A percentile compares a stretch with the other conserved stretches of the same genome.
These are phyloP conservation scores for Ambrosiella beaveri DNA, from an alignment of 2,329 filamentous ascomycete genomes.

Conservation along the genomic window DNA sequence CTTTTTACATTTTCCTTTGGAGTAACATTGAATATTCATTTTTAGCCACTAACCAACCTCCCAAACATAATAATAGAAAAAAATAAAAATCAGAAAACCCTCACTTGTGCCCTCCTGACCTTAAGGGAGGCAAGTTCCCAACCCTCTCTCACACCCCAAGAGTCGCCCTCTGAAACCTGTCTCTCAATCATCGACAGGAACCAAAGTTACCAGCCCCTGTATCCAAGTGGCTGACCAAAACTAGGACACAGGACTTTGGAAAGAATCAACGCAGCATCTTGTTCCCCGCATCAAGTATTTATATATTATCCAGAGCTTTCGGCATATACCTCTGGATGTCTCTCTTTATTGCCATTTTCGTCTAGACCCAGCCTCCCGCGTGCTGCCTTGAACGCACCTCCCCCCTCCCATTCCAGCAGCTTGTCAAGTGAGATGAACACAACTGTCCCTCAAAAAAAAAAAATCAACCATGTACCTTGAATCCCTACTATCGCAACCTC, in stretches of 20 bases:
- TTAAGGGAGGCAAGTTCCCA: background rate
- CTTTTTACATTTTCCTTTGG: too few relatives aligned
- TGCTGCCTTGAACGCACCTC: background rate
- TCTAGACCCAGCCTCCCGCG: background rate
- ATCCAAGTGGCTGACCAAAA: background rate
- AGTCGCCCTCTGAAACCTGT: slow-evolving; percentile 5
- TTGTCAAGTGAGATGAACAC: too few relatives aligned
- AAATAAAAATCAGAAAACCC: too few relatives aligned
- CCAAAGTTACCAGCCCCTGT: background rate
- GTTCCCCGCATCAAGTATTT: background rate
- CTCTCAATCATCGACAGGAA: slow-evolving; percentile 4
- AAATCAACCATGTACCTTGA: too few relatives aligned
- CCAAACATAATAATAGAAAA: background rate
- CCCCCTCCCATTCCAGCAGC: too few relatives aligned
- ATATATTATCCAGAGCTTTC: background rate
- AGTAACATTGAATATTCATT: too few relatives aligned
- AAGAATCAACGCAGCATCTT: background rate
- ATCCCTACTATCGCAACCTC: too few relatives aligned
- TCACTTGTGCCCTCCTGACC: background rate
- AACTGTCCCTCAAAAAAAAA: too few relatives aligned
- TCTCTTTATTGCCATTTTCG: background rate
- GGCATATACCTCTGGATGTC: background rate
- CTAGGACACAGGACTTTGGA: background rate
- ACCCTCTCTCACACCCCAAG: background rate
- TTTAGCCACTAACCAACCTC: background rate